Base-by-base conservation (phyloP, 2,329 filamentous ascomycete genomes). In the Teratosphaeria gauchensis region DNA sequence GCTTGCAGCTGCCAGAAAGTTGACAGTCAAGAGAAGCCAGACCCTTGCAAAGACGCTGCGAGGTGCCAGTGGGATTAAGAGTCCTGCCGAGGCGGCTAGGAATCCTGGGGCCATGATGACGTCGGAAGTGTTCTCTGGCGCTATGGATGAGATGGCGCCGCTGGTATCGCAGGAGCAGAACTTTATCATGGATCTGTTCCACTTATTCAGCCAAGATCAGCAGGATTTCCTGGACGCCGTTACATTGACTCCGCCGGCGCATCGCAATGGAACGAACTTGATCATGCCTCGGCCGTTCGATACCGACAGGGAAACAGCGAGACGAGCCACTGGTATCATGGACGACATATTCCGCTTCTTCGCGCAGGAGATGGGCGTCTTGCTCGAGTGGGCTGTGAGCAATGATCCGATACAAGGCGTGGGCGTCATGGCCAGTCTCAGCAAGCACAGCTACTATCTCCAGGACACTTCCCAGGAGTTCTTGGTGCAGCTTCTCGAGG, bases 111-210 rank as follows among this genome's bases (percentile, higher is more conserved):
- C 66, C 14, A 63, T 70, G 57, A 81, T 88, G 64, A 84, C 89
- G 0, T 92, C 86, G 65, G 91, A 96, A 73, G 84, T 90, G 2
- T 96, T 97, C 73, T 80, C 84, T 0, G 86, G 85, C 42, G 84
- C 90, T 12, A 76, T 96, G 61, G 88, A 94, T 59, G 90, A 96
- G 67, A 83, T 94, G 63, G 77, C 92, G 52, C 89, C 88, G 5
- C 80, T 95, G 58, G 85, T 96, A 59, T 86, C 90, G 65, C 92
- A 92, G 72, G 94, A 99, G 74, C 92, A 99, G 72, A 97, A 96
- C 71, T 99, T 97, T 70, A 80, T 96, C 54, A 86, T 96, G n/a
- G 90, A 95, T 66, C 94, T 96, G 73, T 97, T 97, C 81, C 92
- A 97, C 67, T 84, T 94, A 30, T 89, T 88, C n/a, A 95, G 90